phyloP scores from a whole-genome alignment of 768 basidiomycete species.

The Clathrus columnatus region DNA sequence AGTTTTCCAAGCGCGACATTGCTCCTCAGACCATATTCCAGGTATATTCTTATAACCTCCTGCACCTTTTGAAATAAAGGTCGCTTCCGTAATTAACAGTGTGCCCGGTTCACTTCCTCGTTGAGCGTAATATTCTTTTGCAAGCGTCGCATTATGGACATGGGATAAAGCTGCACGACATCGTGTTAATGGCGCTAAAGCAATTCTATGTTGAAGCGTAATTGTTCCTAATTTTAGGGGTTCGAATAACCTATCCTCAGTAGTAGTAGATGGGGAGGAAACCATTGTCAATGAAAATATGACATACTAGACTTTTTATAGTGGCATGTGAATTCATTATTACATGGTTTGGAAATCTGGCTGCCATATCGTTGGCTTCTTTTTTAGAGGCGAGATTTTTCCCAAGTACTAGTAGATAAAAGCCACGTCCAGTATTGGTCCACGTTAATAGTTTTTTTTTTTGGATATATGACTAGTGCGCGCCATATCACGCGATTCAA shows the following conservation, averaged over 20 bases:
- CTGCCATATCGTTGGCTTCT: too few species aligned
- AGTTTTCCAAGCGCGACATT: constrained; percentile 48
- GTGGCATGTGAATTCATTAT: too few species aligned
- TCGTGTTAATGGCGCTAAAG: constrained; percentile 18
- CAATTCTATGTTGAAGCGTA: constrained; percentile 16
- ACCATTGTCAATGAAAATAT: not conserved
- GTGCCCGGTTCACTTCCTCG: constrained; percentile 18
- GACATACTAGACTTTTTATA: too few species aligned
- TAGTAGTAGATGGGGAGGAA: not conserved
- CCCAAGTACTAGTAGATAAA: too few species aligned
- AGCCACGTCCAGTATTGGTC: not conserved
- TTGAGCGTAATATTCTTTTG: constrained; percentile 13
- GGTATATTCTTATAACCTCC: constrained; percentile 36
- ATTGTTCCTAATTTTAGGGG: constrained; percentile 16
- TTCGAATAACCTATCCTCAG: constrained; percentile 11
- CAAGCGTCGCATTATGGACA: constrained; percentile 12
- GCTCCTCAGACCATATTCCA: constrained; percentile 56
- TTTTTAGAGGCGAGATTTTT: too few species aligned
- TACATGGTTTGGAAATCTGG: too few species aligned
- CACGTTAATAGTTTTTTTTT: not conserved
- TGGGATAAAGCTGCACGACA: constrained; percentile 14
- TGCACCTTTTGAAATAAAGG: constrained; percentile 21
- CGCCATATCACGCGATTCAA: not conserved
- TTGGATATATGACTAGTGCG: too few species aligned
- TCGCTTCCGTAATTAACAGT: constrained; percentile 28